Evolutionary conservation across 1,139 yeast species (phyloP).

Genomic region (Sugiyamaella grinbergsii): DNA sequence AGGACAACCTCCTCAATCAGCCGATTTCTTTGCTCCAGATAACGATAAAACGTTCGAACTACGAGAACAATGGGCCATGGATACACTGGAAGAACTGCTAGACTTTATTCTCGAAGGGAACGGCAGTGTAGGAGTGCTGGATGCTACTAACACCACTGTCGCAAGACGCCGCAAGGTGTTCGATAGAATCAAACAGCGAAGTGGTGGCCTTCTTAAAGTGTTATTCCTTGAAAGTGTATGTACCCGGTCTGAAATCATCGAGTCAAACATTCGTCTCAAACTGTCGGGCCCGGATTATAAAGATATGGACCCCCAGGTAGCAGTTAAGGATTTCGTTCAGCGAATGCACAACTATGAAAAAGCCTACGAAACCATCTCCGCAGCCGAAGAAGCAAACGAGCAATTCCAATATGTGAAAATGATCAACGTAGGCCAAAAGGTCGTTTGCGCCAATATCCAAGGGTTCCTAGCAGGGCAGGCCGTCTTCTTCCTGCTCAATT

Average conservation of each 20-base stretch:
- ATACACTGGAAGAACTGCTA: constrained; percentile 79
- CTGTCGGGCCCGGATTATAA: constrained; percentile 92
- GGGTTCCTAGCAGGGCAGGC: constrained; percentile 95
- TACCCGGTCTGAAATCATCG: constrained; percentile 73
- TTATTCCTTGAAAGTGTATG: constrained; percentile 86
- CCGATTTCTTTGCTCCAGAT: constrained; percentile 84
- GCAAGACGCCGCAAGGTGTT: constrained; percentile 69
- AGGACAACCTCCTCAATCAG: constrained; percentile 48
- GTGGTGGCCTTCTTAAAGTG: constrained; percentile 75
- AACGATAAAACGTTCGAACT: constrained; percentile 64
- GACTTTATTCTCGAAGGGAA: constrained; percentile 78
- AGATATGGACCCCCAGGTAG: constrained; percentile 79
- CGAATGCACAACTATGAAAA: constrained; percentile 81
- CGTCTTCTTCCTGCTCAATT: constrained; percentile 83
- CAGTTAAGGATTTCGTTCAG: constrained; percentile 78
- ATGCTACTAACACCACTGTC: constrained; percentile 90
- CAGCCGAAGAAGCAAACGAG: constrained; percentile 55
- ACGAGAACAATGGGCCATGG: constrained; percentile 96
- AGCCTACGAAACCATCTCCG: constrained; percentile 89
- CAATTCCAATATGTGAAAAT: constrained; percentile 86
- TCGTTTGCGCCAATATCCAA: constrained; percentile 85
- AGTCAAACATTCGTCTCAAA: constrained; percentile 79
- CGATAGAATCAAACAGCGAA: constrained; percentile 67
- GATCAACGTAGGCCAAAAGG: constrained; percentile 94
- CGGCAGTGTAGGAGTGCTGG: constrained; percentile 93